Conservation (phyloP, 139 green algal species). For the Pseudopediastrum boryanum region DNA sequence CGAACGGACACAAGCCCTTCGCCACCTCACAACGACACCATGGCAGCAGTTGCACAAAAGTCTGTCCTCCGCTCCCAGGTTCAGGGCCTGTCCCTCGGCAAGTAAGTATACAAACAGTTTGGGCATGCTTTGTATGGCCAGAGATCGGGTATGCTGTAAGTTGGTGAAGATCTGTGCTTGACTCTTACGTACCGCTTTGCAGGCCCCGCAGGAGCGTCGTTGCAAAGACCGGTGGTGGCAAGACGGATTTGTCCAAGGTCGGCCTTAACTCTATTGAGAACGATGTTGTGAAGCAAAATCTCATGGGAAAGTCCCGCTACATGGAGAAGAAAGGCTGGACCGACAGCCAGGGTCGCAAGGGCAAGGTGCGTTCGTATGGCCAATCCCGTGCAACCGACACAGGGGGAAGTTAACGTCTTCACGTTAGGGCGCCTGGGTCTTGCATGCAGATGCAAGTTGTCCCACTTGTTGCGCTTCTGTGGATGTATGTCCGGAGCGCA, state of each 20-base stretch:
- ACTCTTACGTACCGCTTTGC: constrained; percentile 15
- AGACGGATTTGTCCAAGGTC: constrained; percentile 87
- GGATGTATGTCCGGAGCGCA: too few relatives aligned
- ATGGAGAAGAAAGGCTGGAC: constrained; percentile 89
- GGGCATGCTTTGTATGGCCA: neutral
- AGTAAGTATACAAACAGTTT: neutral
- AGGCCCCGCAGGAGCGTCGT: constrained; percentile 34
- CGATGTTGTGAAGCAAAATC: constrained; percentile 77
- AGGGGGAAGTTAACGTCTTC: too few relatives aligned
- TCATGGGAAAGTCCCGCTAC: constrained; percentile 74
- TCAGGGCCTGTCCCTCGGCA: constrained; percentile 26
- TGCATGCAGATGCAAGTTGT: too few relatives aligned
- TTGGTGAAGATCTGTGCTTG: neutral
- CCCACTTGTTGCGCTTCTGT: too few relatives aligned
- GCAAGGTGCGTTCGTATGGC: constrained; percentile 49
- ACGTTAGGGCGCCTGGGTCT: too few relatives aligned
- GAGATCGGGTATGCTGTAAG: neutral
- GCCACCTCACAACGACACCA: too few relatives aligned
- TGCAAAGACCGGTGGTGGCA: constrained; percentile 45
- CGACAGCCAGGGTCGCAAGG: constrained; percentile 90
- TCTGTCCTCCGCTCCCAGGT: neutral
- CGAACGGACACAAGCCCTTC: too few relatives aligned
- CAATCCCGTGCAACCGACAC: too few relatives aligned
- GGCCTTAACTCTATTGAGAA: constrained; percentile 85
- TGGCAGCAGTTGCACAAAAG: constrained; percentile 24